Evolutionary conservation across 305 asterid genomes (phyloP).

Genomic region (Rubia peregrina): DNA sequence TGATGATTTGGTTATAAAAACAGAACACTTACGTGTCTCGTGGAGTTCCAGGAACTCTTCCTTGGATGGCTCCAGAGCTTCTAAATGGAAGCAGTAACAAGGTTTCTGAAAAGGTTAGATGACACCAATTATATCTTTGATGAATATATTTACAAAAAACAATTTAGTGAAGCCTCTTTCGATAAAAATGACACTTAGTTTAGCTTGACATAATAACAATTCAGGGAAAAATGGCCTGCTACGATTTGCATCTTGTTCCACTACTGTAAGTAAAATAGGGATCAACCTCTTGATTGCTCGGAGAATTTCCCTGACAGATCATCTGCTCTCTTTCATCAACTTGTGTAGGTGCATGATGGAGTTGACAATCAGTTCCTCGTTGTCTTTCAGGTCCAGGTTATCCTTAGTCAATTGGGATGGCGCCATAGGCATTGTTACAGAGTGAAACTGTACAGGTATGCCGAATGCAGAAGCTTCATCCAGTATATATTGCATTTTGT

Average conservation of each 20-base stretch:
- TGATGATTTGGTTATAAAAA: constrained; percentile 77
- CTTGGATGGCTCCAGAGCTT: constrained; percentile 97
- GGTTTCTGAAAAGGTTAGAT: constrained; percentile 77
- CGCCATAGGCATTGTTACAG: constrained; percentile 21
- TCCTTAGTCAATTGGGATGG: constrained; percentile 33
- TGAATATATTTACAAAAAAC: background rate
- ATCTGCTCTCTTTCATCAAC: constrained; percentile 50
- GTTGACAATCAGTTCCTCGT: constrained; percentile 40
- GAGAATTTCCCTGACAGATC: constrained; percentile 43
- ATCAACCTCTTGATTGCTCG: constrained; percentile 40
- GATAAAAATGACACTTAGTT: background rate
- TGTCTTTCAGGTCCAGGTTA: constrained; percentile 31
- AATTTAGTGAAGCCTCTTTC: constrained; percentile 3
- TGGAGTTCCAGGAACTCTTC: constrained; percentile 94
- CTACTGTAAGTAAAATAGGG: constrained; percentile 39
- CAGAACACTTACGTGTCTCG: constrained; percentile 81
- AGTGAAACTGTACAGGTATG: constrained; percentile 27
- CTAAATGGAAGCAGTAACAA: constrained; percentile 76
- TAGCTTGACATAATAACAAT: background rate
- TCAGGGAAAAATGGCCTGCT: constrained; percentile 53
- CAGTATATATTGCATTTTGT: constrained; percentile 21
- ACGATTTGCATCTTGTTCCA: constrained; percentile 66
- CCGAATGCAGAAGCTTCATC: constrained; percentile 34
- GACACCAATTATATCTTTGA: background rate
- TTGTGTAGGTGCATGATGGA: constrained; percentile 45